Evolutionary conservation across 2,329 filamentous ascomycete genomes (phyloP).

Genomic region (Colletotrichum somersetense): DNA sequence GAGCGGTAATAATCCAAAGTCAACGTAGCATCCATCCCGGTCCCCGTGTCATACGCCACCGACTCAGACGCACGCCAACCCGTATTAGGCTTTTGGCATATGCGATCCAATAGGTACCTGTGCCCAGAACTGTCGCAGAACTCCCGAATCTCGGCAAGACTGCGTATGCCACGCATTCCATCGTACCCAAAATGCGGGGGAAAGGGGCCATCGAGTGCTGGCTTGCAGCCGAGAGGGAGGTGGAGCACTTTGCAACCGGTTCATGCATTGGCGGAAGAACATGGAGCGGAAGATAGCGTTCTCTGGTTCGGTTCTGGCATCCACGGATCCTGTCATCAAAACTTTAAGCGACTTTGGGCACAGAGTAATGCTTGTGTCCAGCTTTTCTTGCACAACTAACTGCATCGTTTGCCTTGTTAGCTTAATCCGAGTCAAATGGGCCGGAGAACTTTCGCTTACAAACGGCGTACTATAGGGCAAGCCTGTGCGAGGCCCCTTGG

Average conservation of each 20-base stretch:
- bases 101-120: slow-evolving; percentile 9
- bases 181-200: slow-evolving; percentile 17
- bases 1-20: neutral
- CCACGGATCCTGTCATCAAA: slow-evolving; percentile 22
- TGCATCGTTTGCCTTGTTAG: neutral
- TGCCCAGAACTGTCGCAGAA: neutral
- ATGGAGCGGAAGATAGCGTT: neutral
- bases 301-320: slow-evolving; percentile 22
- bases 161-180: neutral
- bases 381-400: neutral
- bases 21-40: neutral
- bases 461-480: neutral
- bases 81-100: neutral
- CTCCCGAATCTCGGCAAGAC: neutral
- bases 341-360: neutral
- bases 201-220: slow-evolving; percentile 7
- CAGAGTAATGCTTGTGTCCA: neutral
- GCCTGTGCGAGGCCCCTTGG: neutral
- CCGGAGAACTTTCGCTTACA: neutral
- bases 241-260: slow-evolving; percentile 6
- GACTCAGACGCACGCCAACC: neutral
- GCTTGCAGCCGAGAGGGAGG: slow-evolving; percentile 4
- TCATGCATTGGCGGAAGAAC: slow-evolving; percentile 37
- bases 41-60: neutral
- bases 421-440: neutral